Base-by-base conservation (phyloP, 2,329 filamentous ascomycete species). In the Cytospora schulzeri region DNA sequence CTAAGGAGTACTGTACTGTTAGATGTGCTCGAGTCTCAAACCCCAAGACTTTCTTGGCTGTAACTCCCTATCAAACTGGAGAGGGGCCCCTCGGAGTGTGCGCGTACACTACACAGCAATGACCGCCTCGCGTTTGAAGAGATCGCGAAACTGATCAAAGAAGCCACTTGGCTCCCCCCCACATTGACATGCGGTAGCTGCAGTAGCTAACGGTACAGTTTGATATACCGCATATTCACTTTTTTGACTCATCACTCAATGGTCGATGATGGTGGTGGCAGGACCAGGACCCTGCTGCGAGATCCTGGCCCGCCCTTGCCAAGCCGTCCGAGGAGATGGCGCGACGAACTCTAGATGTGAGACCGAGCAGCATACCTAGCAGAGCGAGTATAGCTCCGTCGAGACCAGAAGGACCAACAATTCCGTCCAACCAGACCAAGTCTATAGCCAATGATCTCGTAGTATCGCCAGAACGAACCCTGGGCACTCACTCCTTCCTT, bases 381-480 rank as follows among this genome's bases (percentile, higher is more conserved):
- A 31, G 31, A 33, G 4, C 31, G 31, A 11, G 31, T 11, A 33
- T 7, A 33, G 31, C 31, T 33, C 31, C 31, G 12, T 9, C 31
- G 12, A 33, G n/a, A 33, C 31, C 31, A 33, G 31, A 7, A 7
- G 12, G 31, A n/a, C 31, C 33, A 35, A 15, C n/a, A 31, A 9
- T 56, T 66, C 51, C 24, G 31, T 57, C 62, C 65, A 66, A 66
- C 65, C 65, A 64, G 45, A 31, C 15, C 31, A 50, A 2, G 57
- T n/a, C 45, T 29, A 60, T 62, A 66, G 54, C 33, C 56, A 45
- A 55, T 64, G 62, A 64, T 60, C 26, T 26, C 17, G 14, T 31
- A 41, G 15, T 41, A 35, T 14, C n/a, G n/a, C n/a, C n/a, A n/a
- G 8, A 11, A 12, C 14, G 14, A 15, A 35, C 6, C 8, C 33